A percentile compares a stretch with the other conserved stretches of the same genome.
phyloP scores from a whole-genome alignment of 331 rosid species.

The Saraca asoca region DNA sequence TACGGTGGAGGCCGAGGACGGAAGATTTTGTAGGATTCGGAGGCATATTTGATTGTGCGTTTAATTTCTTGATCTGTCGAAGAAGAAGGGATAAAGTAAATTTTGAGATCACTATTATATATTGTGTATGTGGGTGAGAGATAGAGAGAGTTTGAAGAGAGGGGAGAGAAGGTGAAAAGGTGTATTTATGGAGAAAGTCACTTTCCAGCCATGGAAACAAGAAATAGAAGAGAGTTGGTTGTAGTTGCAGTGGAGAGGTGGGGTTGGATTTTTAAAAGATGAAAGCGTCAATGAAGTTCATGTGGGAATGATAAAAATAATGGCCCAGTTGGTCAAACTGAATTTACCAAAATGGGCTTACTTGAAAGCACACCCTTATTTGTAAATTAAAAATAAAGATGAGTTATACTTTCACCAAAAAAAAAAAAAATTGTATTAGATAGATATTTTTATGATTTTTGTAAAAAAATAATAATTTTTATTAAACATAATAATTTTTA shows the following conservation, averaged over 20 bases:
- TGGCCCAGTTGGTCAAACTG: constrained; percentile 38
- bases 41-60: constrained; percentile 47
- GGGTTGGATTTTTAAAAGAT: constrained; percentile 40
- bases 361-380: too few species aligned
- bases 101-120: constrained; percentile 15
- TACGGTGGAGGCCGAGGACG: constrained; percentile 44
- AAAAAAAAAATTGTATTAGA: too few species aligned
- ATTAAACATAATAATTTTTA: too few species aligned
- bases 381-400: too few species aligned
- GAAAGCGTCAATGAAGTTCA: constrained; percentile 38
- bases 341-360: constrained; percentile 37
- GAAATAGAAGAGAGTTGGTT: neutral
- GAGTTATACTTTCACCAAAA: too few species aligned
- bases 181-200: neutral
- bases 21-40: constrained; percentile 47
- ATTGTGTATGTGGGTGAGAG: too few species aligned
- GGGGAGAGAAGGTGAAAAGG: constrained; percentile 16
- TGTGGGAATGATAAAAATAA: constrained; percentile 44
- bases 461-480: too few species aligned
- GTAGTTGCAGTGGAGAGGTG: neutral
- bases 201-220: neutral
- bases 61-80: too few species aligned
- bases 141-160: constrained; percentile 7
- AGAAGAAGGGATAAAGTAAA: too few species aligned
- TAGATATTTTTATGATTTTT: too few species aligned